Base-by-base conservation (phyloP, 352 stramenopile species). In the Phytopythium helicoides region DNA sequence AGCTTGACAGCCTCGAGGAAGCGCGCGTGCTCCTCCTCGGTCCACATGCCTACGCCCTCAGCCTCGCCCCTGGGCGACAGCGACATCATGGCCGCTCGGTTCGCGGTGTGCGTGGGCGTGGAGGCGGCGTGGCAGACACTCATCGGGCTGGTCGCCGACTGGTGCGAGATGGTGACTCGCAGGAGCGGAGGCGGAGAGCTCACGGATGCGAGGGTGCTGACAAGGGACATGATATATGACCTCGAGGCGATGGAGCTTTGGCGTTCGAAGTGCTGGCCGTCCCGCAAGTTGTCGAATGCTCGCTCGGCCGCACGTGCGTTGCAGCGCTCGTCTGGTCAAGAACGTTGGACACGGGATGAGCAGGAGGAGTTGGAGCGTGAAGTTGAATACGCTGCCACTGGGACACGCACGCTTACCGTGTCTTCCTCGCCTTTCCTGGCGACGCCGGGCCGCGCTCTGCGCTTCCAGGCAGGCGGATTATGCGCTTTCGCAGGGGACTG, bases 1-100 rank as follows among this genome's bases (percentile, higher is more conserved):
- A 87, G 66, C 55, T 87, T 84, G 54, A 92, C 83, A 18, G 68
- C 78, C 52, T 89, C 74, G 35, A 92, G 67, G 60, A 90, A 90
- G 16, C 71, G 68, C n/a, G 71, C 63, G 57, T 89, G 80, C 52
- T 91, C 81, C 31, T 87, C 76, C 26, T 75, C 66, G 10, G 77
- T 87, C 81, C 81, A 89, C 61, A 80, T 79, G 31, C 73, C 73
- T 21, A 73, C 57, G 34, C 67, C 67, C 16, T 42, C 38, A 6
- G 60, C 61, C 28, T 36, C 44, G 44, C 26, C 22, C 21, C 40
- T 14, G 21, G 40, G 40, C 16, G 44, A 50, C 14, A 50, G 44
- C 44, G 44, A 14, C 44, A 50, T 50, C 23, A 48, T 36, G 6
- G 8, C 40, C 1, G 40, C 3, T 22, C 28, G 19, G 40, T 21